These are phyloP conservation scores for Colletotrichum sp. DNA, from an alignment of 2,329 filamentous ascomycete species.

Conservation along the genomic window DNA sequence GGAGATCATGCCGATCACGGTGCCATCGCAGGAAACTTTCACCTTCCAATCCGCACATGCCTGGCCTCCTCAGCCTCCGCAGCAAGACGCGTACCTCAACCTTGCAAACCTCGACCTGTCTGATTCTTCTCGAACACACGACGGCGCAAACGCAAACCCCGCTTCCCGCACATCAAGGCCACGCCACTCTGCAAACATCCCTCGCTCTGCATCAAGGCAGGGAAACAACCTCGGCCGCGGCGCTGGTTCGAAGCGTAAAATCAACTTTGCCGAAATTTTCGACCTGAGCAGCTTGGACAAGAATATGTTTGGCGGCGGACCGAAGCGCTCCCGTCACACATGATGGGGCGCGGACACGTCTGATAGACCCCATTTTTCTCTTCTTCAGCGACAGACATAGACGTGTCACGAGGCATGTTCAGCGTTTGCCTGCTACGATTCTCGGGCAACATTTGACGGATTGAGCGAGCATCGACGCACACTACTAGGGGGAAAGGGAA, in stretches of 20 bases:
- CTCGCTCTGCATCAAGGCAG: conserved; percentile 13
- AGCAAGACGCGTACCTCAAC: conserved; percentile 61
- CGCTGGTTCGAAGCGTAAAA: conserved; percentile 74
- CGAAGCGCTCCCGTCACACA: conserved; percentile 57
- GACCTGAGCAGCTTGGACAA: conserved; percentile 71
- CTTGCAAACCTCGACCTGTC: conserved; percentile 66
- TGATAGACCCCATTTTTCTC: not conserved
- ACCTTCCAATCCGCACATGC: conserved; percentile 71
- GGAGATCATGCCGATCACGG: conserved; percentile 42
- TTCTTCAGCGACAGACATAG: conserved; percentile 1
- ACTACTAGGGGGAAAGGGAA: not conserved
- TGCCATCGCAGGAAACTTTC: conserved; percentile 67
- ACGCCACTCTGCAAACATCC: conserved; percentile 17
- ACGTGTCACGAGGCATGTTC: not conserved
- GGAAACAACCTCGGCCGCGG: conserved; percentile 61
- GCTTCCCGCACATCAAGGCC: conserved; percentile 13
- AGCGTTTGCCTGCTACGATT: conserved; percentile 2
- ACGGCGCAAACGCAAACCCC: conserved; percentile 31
- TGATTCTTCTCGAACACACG: conserved; percentile 51
- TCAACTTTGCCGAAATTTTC: conserved; percentile 78
- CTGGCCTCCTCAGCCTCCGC: conserved; percentile 47
- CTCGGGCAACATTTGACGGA: conserved; percentile 11
- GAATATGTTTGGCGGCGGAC: conserved; percentile 57
- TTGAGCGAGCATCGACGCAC: conserved; percentile 20
- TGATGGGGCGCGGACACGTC: conserved; percentile 24